phyloP scores from a whole-genome alignment of 768 basidiomycete genomes.

The Serendipita sp. region DNA sequence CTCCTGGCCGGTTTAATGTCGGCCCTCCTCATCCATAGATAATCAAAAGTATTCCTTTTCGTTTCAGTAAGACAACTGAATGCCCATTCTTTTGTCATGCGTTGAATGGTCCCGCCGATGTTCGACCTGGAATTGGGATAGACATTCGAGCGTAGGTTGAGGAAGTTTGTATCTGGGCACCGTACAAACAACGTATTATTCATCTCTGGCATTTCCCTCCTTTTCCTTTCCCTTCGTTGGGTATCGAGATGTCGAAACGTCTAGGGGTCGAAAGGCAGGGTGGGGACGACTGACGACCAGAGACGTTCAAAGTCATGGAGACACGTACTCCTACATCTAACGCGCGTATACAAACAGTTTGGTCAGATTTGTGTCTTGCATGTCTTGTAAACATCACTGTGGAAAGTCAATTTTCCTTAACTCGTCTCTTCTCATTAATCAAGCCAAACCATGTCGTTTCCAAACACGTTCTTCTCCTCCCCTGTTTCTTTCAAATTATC shows the following conservation, averaged over 20 bases:
- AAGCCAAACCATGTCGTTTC: no score
- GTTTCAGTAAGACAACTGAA: slow-evolving; percentile 48
- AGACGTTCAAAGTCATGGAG: background rate
- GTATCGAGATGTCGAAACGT: background rate
- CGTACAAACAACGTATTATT: no score
- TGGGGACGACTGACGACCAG: no score
- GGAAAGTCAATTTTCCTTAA: background rate
- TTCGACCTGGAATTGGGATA: slow-evolving; percentile 76
- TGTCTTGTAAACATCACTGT: background rate
- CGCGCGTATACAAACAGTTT: background rate
- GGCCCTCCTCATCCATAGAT: background rate
- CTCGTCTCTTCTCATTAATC: background rate
- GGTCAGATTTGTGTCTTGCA: background rate
- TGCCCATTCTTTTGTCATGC: slow-evolving; percentile 71
- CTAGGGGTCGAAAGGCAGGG: slow-evolving; percentile 6
- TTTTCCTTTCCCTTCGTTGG: no score
- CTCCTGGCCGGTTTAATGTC: no score
- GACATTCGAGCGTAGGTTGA: slow-evolving; percentile 77
- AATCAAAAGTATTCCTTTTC: background rate
- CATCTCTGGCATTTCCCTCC: no score
- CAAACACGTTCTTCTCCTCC: no score
- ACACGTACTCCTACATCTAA: background rate
- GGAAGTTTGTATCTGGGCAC: slow-evolving; percentile 18
- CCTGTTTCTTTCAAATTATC: no score
- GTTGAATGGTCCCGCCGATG: slow-evolving; percentile 78